Evolutionary conservation across 73 alveolate genomes (phyloP).

Genomic region (Effrenium voratum): DNA sequence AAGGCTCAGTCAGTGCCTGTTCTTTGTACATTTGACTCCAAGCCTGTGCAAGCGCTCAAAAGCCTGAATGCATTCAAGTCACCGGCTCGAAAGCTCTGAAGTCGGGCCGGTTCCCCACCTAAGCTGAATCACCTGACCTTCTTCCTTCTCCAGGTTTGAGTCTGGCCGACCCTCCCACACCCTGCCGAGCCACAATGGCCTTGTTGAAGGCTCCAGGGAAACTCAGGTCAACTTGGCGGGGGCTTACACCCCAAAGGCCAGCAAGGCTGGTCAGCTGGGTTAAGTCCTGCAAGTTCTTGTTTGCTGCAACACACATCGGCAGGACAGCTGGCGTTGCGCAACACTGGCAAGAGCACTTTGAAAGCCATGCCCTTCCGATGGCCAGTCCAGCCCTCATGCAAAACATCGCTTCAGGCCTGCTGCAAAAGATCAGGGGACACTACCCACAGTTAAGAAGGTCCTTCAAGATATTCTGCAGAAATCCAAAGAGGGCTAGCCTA

Average conservation of each 20-base stretch:
- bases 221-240: slow-evolving; percentile 72
- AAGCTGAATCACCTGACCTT: neutral
- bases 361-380: no score
- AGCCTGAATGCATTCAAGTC: neutral
- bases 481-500: slow-evolving; percentile 62
- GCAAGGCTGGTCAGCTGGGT: slow-evolving; percentile 22
- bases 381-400: no score
- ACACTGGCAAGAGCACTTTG: no score
- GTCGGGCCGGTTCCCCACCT: slow-evolving; percentile 69
- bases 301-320: neutral
- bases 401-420: no score
- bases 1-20: no score
- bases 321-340: neutral
- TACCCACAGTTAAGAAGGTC: no score
- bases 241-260: slow-evolving; percentile 74
- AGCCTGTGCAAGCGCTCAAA: no score
- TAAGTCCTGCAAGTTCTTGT: neutral
- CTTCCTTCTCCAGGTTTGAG: neutral
- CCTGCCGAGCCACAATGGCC: neutral
- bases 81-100: slow-evolving; percentile 69
- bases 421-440: neutral
- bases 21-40: no score
- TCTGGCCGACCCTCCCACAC: neutral
- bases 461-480: slow-evolving; percentile 47
- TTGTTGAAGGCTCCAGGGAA: slow-evolving; percentile 69